Evolutionary conservation across 208 protist species (phyloP), one percentile per base, ranked within the genome.

Genomic region (Leishmania lainsoni): DNA sequence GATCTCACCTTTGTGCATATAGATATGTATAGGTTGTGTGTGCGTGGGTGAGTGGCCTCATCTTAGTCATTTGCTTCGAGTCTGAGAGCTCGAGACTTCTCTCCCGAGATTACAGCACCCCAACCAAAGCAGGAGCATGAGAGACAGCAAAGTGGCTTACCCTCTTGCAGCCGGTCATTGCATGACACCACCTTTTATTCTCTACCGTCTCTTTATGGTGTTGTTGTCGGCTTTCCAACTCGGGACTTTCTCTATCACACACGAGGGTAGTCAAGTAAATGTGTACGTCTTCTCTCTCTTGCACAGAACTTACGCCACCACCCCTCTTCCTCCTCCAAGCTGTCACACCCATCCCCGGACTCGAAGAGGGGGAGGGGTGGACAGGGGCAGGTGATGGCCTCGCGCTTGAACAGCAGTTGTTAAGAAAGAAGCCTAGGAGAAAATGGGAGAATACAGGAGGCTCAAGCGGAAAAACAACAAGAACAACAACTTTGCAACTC

Each of bases 401-500:
- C 42, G 0, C 42, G 42, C 42, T 45, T 45, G 42, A 45, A 45
- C 42, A 45, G 42, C 42, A 45, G 42, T 45, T 45, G 42, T 45
- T 45, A 45, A 45, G 42, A 29, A 78, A 69, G 51, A 12, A 75
- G 5, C 12, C 65, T 56, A 74, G 51, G 75, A 39, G 68, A 83
- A 83, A 70, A 68, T 71, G 42, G 45, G 20, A 56, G 29, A 83
- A 78, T 65, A 51, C 71, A 71, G 54, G n/a, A 70, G 35, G 26
- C 51, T 52, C 42, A 45, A 45, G 42, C 42, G 42, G 29, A 76
- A 76, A 16, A 76, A 76, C 3, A 35, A 39, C 73, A 65, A 77
- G 35, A 26, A 66, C 10, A 56, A 17, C 42, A 35, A 79, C 10
- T 56, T 12, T 61, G 17, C 54, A 77, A 29, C 22, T 1, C 0